Base-by-base conservation (phyloP, 2,329 filamentous ascomycete genomes). In the Eutypa lata region DNA sequence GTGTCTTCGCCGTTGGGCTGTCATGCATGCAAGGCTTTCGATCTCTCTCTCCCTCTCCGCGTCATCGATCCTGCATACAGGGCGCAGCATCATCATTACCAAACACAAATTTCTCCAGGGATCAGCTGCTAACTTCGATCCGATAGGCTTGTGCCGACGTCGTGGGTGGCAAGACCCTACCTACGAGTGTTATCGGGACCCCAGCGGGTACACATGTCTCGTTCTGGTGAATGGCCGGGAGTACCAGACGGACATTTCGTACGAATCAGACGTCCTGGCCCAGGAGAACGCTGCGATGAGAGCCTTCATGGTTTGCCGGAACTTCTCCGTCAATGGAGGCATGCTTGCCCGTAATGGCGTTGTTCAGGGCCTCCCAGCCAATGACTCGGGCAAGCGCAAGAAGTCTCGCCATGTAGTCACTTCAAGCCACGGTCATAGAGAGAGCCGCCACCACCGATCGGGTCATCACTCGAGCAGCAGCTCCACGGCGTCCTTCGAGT, bases 261-360 rank as follows among this genome's bases (percentile, higher is more conserved):
- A 94, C 75, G 86, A 89, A 69, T 89, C 88, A 57, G 89, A 93
- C 69, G 78, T 83, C 47, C 79, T 96, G 60, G 93, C 93, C 46
- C 90, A 91, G 68, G 92, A 97, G 72, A 94, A 93, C 65, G 93
- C 93, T 24, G 93, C 93, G 55, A 95, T 95, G 83, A 89, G 91
- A 57, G 93, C 93, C 53, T 97, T 96, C 74, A 93, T 96, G 84
- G 94, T 97, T 61, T 97, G 93, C 79, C 88, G 91, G 59, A 96
- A 96, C 79, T 97, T 97, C 75, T 96, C 91, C 52, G 90, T 95
- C 71, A 97, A 96, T 69, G 91, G 95, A 65, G 93, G 93, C 69
- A 96, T 96, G 91, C 77, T 87, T 58, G 84, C 83, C 57, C 81
- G 83, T 59, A 87, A 87, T 65, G 84, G 84, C 43, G 85, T 87